Evolutionary conservation across 768 basidiomycete species (phyloP), one percentile per base, ranked within the genome.

Genomic region (Termitomyces sp.): DNA sequence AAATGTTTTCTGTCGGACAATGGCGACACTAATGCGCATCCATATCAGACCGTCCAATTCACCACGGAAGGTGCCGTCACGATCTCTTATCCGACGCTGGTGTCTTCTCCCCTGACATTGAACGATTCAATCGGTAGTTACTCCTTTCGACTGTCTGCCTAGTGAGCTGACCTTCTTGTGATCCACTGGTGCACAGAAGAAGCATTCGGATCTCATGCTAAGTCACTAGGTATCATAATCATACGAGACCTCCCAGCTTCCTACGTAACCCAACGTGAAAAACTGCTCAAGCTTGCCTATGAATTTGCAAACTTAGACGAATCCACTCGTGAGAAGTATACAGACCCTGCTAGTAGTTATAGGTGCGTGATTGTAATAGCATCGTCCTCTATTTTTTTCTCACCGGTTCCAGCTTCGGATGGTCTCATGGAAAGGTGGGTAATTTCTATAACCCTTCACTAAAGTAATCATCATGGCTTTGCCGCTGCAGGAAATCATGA

Each of bases 341-440:
- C 86, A 22, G 87, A 95, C 71, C 76, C 85, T 1, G 74, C 72
- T 27, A 89, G 86, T 64, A 83, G 81, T 58, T 97, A 93, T 68
- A 90, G 90, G 89, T 89, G 61, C 53, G 80, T 69, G 41, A 20
- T 20, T 44, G 20, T 24, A 41, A n/a, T 6, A 12, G 41, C 30
- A 27, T n/a, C 20, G 12, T 5, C 20, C 8, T 52, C 20, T n/a
- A 42, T 13, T 22, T 42, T 47, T 31, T 60, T 16, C 30, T 49
- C 42, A 47, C 36, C 20, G n/a, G 13, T 31, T 39, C 49, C 61
- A 91, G 88, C 69, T 98, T 95, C 71, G 96, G 96, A n/a, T 98
- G 96, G 96, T 92, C 89, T 46, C 92, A 96, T 73, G 96, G 96
- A 56, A 97, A 98, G 81, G 90, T 86, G 64, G 42, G 58, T 9